A percentile compares a stretch with the other conserved stretches of the same genome.
These are phyloP conservation scores for Dalechampia spathulata DNA, from an alignment of 441 rosid species.

Conservation along the genomic window DNA sequence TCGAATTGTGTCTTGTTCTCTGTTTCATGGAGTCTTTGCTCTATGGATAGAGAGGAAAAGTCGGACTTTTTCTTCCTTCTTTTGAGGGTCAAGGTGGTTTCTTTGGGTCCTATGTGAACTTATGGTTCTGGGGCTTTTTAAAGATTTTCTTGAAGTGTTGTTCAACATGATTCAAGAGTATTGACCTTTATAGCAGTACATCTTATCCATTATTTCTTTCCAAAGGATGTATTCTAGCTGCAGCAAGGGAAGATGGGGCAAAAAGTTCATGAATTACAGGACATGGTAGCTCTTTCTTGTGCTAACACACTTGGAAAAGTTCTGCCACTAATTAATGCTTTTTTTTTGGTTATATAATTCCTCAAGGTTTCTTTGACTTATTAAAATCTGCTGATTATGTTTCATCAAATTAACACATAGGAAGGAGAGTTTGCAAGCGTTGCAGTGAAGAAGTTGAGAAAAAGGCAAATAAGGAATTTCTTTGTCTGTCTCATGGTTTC, in stretches of 20 bases:
- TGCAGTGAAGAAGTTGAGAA: slow-evolving; percentile 76
- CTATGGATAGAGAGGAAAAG: not conserved
- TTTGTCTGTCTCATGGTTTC: slow-evolving; percentile 90
- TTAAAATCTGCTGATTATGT: not conserved
- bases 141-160: not conserved
- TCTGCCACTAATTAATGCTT: not conserved
- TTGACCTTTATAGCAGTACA: too few species aligned
- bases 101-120: not conserved
- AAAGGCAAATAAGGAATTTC: slow-evolving; percentile 91
- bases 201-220: too few species aligned
- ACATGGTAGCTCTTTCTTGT: not conserved
- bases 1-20: not conserved
- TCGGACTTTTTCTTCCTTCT: not conserved
- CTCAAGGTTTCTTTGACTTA: not conserved
- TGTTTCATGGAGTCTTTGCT: slow-evolving; percentile 1
- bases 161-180: not conserved
- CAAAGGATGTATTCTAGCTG: too few species aligned
- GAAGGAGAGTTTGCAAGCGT: slow-evolving; percentile 84
- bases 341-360: not conserved
- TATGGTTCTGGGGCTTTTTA: not conserved
- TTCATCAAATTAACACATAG: slow-evolving; percentile 27
- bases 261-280: too few species aligned
- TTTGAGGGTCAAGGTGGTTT: not conserved
- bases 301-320: not conserved
- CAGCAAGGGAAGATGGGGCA: too few species aligned